These are phyloP conservation scores for Boletus smithii DNA, from an alignment of 1,284 basidiomycete genomes.

Conservation along the genomic window DNA sequence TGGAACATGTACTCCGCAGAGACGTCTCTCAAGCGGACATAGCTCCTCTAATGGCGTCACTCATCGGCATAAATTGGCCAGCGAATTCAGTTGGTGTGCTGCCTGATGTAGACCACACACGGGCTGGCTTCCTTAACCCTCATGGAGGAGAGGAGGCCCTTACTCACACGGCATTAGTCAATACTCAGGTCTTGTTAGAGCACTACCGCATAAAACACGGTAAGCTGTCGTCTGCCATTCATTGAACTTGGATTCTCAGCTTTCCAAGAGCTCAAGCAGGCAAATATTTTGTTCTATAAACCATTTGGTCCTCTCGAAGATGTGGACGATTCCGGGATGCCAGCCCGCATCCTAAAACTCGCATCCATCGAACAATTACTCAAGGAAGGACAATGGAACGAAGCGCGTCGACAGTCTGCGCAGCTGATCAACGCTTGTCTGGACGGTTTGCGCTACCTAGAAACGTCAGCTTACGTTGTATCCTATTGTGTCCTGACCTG, in stretches of 20 bases:
- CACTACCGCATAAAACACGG: constrained; percentile 81
- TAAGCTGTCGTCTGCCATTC: constrained; percentile 29
- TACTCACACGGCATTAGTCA: constrained; percentile 64
- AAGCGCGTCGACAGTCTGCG: constrained; percentile 49
- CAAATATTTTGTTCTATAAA: constrained; percentile 57
- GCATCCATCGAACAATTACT: constrained; percentile 47
- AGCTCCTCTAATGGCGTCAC: constrained; percentile 72
- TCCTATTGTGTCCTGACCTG: constrained; percentile 9
- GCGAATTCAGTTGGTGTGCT: constrained; percentile 75
- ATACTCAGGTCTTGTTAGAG: constrained; percentile 74
- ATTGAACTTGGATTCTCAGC: constrained; percentile 7
- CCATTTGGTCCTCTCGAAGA: constrained; percentile 50
- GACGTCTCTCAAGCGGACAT: constrained; percentile 88
- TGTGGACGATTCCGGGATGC: constrained; percentile 23
- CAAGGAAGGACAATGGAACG: constrained; percentile 40
- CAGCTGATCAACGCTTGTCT: constrained; percentile 58
- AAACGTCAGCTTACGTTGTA: constrained; percentile 49
- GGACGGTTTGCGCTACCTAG: constrained; percentile 74
- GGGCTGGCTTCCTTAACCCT: constrained; percentile 52
- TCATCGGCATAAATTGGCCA: constrained; percentile 72
- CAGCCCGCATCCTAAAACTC: constrained; percentile 31
- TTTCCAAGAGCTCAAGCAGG: constrained; percentile 55
- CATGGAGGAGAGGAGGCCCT: constrained; percentile 38
- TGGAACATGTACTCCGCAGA: constrained; percentile 54
- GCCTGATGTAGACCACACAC: constrained; percentile 59